Conservation (phyloP, 129 eudicot species). For the Artemisia annua region DNA sequence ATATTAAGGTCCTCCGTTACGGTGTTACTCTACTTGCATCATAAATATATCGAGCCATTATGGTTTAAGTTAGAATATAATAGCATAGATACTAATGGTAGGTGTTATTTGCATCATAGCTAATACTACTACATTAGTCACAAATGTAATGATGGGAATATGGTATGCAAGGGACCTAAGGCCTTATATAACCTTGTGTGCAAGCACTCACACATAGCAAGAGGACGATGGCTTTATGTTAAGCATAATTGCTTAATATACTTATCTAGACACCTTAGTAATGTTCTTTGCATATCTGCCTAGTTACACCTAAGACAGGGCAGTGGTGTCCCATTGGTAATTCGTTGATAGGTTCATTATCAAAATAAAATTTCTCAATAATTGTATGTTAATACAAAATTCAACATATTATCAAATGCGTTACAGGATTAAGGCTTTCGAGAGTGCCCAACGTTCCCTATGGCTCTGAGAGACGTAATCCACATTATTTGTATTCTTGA, state of each 20-base stretch:
- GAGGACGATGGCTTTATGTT: neutral
- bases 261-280: constrained; percentile 13
- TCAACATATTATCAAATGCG: neutral
- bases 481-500: neutral
- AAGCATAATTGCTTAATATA: neutral
- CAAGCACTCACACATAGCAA: too few relatives aligned
- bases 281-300: neutral
- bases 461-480: neutral
- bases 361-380: neutral
- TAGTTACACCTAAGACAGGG: neutral
- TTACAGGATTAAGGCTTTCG: constrained; percentile 5
- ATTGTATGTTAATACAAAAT: neutral
- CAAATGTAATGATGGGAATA: neutral
- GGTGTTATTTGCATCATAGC: neutral
- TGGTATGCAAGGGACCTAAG: neutral
- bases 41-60: neutral
- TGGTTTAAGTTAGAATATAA: neutral
- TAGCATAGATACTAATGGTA: too few relatives aligned
- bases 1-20: neutral
- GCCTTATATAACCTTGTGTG: neutral
- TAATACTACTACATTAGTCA: neutral
- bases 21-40: neutral
- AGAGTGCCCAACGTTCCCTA: constrained; percentile 9
- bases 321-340: constrained; percentile 21
- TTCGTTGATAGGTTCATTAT: neutral